These are phyloP conservation scores for Lotmaria passim DNA, from an alignment of 208 protist genomes.

Conservation along the genomic window DNA sequence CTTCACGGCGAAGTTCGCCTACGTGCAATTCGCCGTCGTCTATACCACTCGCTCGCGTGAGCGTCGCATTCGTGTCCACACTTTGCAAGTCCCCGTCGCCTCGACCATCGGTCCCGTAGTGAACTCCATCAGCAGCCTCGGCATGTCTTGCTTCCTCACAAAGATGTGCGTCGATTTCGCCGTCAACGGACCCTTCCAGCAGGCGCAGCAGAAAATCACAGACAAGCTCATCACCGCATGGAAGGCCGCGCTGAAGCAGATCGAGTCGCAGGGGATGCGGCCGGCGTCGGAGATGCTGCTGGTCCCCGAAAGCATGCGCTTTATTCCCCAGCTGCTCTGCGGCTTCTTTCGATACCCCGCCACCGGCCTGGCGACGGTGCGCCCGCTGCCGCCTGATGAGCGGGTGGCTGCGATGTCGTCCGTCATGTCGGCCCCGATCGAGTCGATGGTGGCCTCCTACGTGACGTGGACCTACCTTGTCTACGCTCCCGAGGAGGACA, in stretches of 20 bases:
- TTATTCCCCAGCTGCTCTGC: slow-evolving; percentile 79
- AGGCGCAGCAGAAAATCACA: slow-evolving; percentile 68
- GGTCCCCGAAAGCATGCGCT: slow-evolving; percentile 75
- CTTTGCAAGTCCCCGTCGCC: slow-evolving; percentile 68
- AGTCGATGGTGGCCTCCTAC: slow-evolving; percentile 71
- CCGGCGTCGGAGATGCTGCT: slow-evolving; percentile 49
- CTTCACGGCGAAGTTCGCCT: slow-evolving; percentile 70
- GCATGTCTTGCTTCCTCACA: slow-evolving; percentile 66
- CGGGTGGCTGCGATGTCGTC: slow-evolving; percentile 74
- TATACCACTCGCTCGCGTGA: slow-evolving; percentile 82
- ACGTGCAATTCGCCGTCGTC: slow-evolving; percentile 84
- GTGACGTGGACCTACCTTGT: slow-evolving; percentile 76
- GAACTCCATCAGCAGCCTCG: slow-evolving; percentile 77
- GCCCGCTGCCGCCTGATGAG: slow-evolving; percentile 63
- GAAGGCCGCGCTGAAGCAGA: slow-evolving; percentile 46
- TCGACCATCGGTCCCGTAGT: slow-evolving; percentile 50
- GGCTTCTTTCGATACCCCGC: slow-evolving; percentile 77
- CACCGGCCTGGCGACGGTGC: slow-evolving; percentile 48
- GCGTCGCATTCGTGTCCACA: slow-evolving; percentile 88
- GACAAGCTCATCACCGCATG: slow-evolving; percentile 62
- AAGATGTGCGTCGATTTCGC: slow-evolving; percentile 79
- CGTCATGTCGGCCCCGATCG: slow-evolving; percentile 70
- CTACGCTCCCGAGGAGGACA: slow-evolving; percentile 56
- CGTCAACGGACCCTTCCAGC: slow-evolving; percentile 53
- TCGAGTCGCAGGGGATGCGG: slow-evolving; percentile 50